Percentiles rank a stretch among this genome's conserved stretches.
Conservation (phyloP, 1,284 basidiomycete genomes). For the Tremellales sp. region DNA sequence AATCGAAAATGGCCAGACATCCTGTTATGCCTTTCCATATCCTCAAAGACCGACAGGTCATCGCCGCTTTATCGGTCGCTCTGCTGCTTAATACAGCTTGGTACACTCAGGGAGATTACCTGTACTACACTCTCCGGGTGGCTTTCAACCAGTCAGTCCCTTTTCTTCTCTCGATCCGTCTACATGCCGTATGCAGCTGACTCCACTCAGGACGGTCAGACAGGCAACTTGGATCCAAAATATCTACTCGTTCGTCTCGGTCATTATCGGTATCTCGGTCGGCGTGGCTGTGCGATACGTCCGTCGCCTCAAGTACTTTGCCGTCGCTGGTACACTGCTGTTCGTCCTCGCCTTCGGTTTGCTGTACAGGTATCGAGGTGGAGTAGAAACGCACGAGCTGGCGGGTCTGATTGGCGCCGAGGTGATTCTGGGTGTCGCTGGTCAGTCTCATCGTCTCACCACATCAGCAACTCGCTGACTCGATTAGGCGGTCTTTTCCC, state of each 20-base stretch:
- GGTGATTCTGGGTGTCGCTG: slow-evolving; percentile 49
- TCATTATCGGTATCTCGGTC: slow-evolving; percentile 43
- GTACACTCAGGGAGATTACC: slow-evolving; percentile 46
- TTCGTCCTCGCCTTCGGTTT: slow-evolving; percentile 46
- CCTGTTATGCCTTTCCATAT: slow-evolving; percentile 47
- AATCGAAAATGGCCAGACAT: slow-evolving; percentile 39
- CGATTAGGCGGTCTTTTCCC: slow-evolving; percentile 40
- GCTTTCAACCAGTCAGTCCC: slow-evolving; percentile 44
- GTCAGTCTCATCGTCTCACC: too few species aligned
- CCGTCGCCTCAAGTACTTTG: slow-evolving; percentile 47
- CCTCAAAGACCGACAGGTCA: slow-evolving; percentile 45
- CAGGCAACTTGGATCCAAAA: slow-evolving; percentile 45
- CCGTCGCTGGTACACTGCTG: slow-evolving; percentile 35
- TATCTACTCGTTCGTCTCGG: slow-evolving; percentile 49
- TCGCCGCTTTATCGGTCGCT: slow-evolving; percentile 45
- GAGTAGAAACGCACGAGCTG: slow-evolving; percentile 21
- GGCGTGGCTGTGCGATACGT: slow-evolving; percentile 44
- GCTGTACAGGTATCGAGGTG: slow-evolving; percentile 48
- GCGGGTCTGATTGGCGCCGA: slow-evolving; percentile 47
- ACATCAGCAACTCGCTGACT: too few species aligned
- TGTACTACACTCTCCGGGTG: slow-evolving; percentile 45
- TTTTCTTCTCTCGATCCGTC: neutral
- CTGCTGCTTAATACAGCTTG: slow-evolving; percentile 46
- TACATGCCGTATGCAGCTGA: neutral
- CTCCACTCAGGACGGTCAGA: slow-evolving; percentile 17